A percentile compares a stretch with the other conserved stretches of the same genome.
phyloP scores from a whole-genome alignment of 1,284 basidiomycete species.

The Quambalaria eucalypti region DNA sequence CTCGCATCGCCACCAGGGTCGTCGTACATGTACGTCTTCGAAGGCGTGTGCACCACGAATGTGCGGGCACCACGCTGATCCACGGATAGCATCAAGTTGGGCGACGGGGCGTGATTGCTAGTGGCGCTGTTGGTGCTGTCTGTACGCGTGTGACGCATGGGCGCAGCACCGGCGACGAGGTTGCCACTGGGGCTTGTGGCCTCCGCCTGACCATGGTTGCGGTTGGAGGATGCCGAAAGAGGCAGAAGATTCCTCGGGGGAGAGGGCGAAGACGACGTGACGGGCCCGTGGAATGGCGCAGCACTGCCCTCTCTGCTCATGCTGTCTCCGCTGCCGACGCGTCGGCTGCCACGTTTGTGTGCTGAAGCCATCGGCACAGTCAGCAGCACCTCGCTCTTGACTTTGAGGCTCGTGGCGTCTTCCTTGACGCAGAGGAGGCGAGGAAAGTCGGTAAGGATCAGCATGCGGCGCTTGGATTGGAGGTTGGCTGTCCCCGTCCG shows the following conservation, averaged over 20 bases:
- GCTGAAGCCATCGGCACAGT: conserved; percentile 33
- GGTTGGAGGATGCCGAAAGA: neutral
- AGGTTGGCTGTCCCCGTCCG: conserved; percentile 33
- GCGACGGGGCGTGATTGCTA: conserved; percentile 4
- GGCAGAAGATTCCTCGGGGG: too few relatives aligned
- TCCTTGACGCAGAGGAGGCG: conserved; percentile 54
- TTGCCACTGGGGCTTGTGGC: neutral
- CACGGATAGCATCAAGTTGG: conserved; percentile 24
- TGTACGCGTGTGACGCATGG: neutral
- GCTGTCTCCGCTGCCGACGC: conserved; percentile 9
- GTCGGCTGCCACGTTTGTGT: conserved; percentile 26
- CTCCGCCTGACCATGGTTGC: conserved; percentile 1
- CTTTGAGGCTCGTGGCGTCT: conserved; percentile 40
- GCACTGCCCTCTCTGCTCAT: neutral
- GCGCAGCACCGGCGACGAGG: neutral
- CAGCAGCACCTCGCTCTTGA: conserved; percentile 51
- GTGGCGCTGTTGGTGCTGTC: neutral
- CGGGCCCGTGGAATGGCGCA: too few relatives aligned
- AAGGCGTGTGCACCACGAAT: conserved; percentile 22
- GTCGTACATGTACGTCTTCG: conserved; percentile 24
- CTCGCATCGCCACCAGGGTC: conserved; percentile 30
- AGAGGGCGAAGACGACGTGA: neutral
- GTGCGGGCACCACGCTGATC: conserved; percentile 17
- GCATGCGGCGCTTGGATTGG: conserved; percentile 50
- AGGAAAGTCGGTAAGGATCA: conserved; percentile 53